phyloP scores from a whole-genome alignment of 768 basidiomycete genomes.

The Dictyophora rubrovolvata region DNA sequence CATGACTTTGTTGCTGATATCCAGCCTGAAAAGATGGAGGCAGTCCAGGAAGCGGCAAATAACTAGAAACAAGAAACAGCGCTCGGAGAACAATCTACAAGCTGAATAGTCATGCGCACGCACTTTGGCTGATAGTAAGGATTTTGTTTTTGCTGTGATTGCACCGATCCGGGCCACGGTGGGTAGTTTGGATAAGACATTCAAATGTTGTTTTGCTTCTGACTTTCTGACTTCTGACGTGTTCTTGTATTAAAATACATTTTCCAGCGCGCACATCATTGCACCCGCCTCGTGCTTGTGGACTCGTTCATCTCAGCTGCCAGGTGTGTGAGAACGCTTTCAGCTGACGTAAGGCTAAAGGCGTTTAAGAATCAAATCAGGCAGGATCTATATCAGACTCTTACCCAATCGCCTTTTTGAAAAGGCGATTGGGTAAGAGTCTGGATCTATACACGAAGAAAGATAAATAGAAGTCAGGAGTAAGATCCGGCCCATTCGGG shows the following conservation, averaged over 20 bases:
- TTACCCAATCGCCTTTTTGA: too few species aligned
- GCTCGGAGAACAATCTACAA: background rate
- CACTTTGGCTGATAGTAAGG: background rate
- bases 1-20: background rate
- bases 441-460: too few species aligned
- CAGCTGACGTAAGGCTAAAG: too few species aligned
- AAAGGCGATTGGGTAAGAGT: too few species aligned
- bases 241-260: too few species aligned
- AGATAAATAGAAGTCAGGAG: too few species aligned
- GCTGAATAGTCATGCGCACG: background rate
- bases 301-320: too few species aligned
- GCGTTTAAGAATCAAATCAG: too few species aligned
- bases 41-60: background rate
- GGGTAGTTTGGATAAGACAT: background rate
- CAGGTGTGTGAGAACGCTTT: too few species aligned
- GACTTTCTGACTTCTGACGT: background rate
- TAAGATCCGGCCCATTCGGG: too few species aligned
- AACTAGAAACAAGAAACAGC: background rate
- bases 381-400: too few species aligned
- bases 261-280: background rate
- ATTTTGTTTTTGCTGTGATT: background rate
- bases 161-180: background rate
- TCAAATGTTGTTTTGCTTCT: background rate
- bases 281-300: background rate
- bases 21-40: background rate